phyloP scores from a whole-genome alignment of 164 flowering plant genomes.

The Umbellularia californica region DNA sequence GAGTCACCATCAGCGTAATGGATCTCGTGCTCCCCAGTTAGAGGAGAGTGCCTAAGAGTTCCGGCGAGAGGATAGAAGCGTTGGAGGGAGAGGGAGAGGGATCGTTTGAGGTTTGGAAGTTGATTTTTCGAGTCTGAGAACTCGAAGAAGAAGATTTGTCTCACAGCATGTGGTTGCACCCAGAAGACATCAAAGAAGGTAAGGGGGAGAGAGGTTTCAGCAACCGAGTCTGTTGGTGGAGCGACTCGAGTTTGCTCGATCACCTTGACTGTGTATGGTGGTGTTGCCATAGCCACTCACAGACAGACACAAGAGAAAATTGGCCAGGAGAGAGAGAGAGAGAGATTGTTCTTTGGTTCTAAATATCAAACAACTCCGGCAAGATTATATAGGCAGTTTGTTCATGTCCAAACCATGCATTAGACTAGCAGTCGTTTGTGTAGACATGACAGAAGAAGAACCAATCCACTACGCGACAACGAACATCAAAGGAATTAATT shows the following conservation, averaged over 20 bases:
- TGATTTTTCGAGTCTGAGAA: constrained; percentile 12
- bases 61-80: constrained; percentile 33
- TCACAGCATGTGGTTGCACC: constrained; percentile 12
- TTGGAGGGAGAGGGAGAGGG: constrained; percentile 38
- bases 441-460: too few relatives aligned
- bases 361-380: too few relatives aligned
- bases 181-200: constrained; percentile 26
- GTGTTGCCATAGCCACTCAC: not conserved
- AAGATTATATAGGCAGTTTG: too few relatives aligned
- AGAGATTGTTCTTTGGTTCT: too few relatives aligned
- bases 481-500: too few relatives aligned
- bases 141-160: constrained; percentile 32
- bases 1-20: constrained; percentile 27
- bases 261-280: not conserved
- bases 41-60: constrained; percentile 18
- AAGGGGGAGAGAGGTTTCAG: constrained; percentile 22
- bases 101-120: constrained; percentile 27
- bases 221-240: constrained; percentile 11
- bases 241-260: not conserved
- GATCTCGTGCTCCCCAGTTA: constrained; percentile 18
- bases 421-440: too few relatives aligned
- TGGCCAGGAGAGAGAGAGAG: not conserved
- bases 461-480: too few relatives aligned
- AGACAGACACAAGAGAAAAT: not conserved
- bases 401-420: too few relatives aligned